Conservation (phyloP, 73 alveolate species). For the Symbiodinium pilosum region DNA sequence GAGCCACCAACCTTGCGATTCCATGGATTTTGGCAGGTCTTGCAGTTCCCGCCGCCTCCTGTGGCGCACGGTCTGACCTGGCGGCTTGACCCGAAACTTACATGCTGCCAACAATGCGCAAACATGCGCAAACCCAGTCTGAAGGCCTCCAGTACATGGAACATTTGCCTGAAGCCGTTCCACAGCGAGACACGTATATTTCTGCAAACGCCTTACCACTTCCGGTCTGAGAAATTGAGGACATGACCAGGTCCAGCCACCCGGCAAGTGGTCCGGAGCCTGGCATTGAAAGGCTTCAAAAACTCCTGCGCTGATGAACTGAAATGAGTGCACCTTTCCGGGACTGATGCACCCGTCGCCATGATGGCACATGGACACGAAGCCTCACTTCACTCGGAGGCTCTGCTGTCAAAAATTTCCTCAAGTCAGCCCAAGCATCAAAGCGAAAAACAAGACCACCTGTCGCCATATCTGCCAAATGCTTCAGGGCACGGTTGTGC, state of each 20-base stretch:
- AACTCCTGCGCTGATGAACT: no score
- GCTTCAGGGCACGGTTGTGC: not conserved
- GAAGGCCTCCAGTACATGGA: conserved; percentile 2
- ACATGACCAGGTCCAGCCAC: not conserved
- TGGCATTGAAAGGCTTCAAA: no score
- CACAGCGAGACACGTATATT: no score
- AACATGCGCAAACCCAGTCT: no score
- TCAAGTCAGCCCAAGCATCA: not conserved
- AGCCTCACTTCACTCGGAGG: not conserved
- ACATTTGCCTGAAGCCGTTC: not conserved
- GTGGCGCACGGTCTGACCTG: conserved; percentile 53
- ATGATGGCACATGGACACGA: conserved; percentile 3
- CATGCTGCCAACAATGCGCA: not conserved
- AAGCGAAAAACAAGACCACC: no score
- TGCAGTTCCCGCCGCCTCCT: conserved; percentile 47
- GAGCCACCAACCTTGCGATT: conserved; percentile 30
- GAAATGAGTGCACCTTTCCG: not conserved
- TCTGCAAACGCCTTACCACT: no score
- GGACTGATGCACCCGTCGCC: not conserved
- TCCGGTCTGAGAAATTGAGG: no score
- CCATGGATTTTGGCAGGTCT: not conserved
- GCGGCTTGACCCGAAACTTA: not conserved
- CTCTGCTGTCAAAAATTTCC: no score
- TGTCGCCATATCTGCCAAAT: no score
- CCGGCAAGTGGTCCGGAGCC: not conserved